Base-by-base conservation (phyloP, 768 basidiomycete genomes). In the Neoboletus magnificus region DNA sequence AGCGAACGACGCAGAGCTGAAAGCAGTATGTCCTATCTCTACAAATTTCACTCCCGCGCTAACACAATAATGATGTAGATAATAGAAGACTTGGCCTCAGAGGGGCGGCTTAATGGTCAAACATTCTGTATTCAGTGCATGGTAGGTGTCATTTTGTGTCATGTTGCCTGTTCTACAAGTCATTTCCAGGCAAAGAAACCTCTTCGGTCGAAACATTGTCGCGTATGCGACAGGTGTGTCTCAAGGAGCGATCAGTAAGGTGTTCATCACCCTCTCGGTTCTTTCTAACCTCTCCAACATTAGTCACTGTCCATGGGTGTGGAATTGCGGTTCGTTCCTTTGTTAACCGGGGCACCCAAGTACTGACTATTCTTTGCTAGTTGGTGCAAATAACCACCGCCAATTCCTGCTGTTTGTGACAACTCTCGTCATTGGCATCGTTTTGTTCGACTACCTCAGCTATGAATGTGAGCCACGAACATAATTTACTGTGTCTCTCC, bases 281-380 rank as follows among this genome's bases (percentile, higher is more conserved):
- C 16, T 13, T 37, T 47, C 50, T 61, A n/a, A 67, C 27, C 33
- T 46, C 2, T 20, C 29, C 13, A 44, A 29, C 44, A 41, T 29
- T 45, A 96, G 94, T 64, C 95, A 99, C 64, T 98, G 97, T 63
- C 97, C 96, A 2, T 99, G 97, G 97, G 87, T 98, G 16, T 99
- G 95, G 95, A 98, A 98, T 73, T 98, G 96, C 70, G 85, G 92
- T 93, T 67, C 27, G 88, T 72, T 32, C 11, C 49, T 39, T 55
- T 33, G 35, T 57, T 9, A n/a, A 15, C n/a, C 25, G 18, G n/a
- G 42, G 37, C 20, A 32, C 33, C 15, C 43, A 11, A 22, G 20
- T 9, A 40, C 40, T 56, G 15, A 67, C 22, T 35, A 23, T 53
- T 66, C 51, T 48, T 10, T 32, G 16, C 25, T 54, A 92, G 93